Base-by-base conservation (phyloP, 257 asterid genomes). In the Nicotiana sylvestris region DNA sequence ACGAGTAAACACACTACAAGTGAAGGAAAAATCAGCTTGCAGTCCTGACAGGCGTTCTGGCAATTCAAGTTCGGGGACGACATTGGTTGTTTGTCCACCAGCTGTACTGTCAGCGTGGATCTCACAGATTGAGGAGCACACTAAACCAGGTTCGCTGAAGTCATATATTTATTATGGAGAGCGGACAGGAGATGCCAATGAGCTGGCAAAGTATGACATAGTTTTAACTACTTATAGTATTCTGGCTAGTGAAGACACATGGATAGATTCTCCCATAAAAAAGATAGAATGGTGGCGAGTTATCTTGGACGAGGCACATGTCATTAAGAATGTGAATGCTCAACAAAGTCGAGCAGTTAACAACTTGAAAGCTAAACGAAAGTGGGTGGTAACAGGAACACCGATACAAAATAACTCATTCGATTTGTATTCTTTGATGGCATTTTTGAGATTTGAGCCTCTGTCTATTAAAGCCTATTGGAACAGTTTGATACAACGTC, bases 321-420 rank as follows among this genome's bases (percentile, higher is more conserved):
- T 91, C 78, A 92, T 95, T 81, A 93, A 89, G 91, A 95, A 93
- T 87, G 90, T 84, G 7, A 90, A 88, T 70, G 88, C 95, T 81
- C 92, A 82, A 55, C 98, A 92, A 86, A 91, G 93, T 51, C 92
- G 85, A 77, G 97, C 95, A 10, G 98, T 95, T 69, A 82, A 90
- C 78, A 88, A 88, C 55, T 84, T 95, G 87, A 93, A 86, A 9
- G 88, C 95, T 1, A 91, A 85, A 85, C 89, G 97, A 82, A 90
- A 98, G 81, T 95, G 98, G 97, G 92, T 94, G 65, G 92, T 95
- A 60, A 91, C 93, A 5, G 98, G 97, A 81, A 93, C 98, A 39
- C 98, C 98, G 5, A 86, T 93, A 77, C 98, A 93, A 76, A 93
- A 93, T 78, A 84, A 82, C 87, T 91, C 95, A 16, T 89, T 82